Base-by-base conservation (phyloP, 257 asterid species). In the Capsicum rhomboideum region DNA sequence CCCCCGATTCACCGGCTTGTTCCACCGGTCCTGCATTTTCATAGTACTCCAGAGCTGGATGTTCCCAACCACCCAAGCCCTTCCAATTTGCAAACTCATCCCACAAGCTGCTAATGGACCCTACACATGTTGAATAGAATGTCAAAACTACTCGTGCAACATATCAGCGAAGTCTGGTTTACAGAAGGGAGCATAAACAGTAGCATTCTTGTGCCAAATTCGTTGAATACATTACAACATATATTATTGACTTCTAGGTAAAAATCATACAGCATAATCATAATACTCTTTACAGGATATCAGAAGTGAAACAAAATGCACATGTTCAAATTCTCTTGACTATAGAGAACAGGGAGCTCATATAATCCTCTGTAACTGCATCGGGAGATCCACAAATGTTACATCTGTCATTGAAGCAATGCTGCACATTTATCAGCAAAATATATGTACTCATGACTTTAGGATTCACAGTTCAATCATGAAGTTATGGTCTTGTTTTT, bases 31-130 rank as follows among this genome's bases (percentile, higher is more conserved):
- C 89, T 46, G 64, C 82, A 23, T 89, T 53, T 79, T 87, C 92
- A 5, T 21, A 78, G 77, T 89, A 84, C 61, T 91, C 97, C 2
- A 87, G 85, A 21, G 90, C 68, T 3, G 90, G 91, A 85, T 85
- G 82, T 81, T 91, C 89, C 91, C 93, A 91, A 54, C 89, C 94
- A 78, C 86, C 92, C 91, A 90, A 88, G 21, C 89, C 83, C 50
- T 78, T 88, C 97, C 93, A 91, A 56, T 72, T 80, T 5, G 87
- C 90, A 83, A 88, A 85, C 29, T 91, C 92, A 66, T 90, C 90
- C 97, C 95, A 93, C 34, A 79, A 86, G 40, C 63, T 72, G 61
- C 77, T 86, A 46, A 78, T 86, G 52, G 75, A 59, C 42, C 91
- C 98, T 94, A 87, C 79, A 88, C 78, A 69, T 31, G 74, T 64